These are phyloP conservation scores for Cunninghamia lanceolata DNA, from an alignment of 75 land plant genomes.

Conservation along the genomic window DNA sequence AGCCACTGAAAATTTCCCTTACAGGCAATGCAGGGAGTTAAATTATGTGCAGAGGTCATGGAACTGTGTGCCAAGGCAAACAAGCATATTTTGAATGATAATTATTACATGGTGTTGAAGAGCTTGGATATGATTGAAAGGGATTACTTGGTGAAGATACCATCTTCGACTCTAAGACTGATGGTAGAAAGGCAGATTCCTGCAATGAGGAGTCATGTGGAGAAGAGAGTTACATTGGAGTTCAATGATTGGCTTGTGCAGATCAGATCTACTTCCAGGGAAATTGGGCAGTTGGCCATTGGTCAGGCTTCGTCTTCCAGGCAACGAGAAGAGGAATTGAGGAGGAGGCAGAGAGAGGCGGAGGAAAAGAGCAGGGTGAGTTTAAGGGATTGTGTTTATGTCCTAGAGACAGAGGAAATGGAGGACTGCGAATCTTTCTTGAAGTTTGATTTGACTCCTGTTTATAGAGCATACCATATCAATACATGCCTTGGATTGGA, in stretches of 20 bases:
- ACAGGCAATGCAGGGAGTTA: slow-evolving; percentile 49
- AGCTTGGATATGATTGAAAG: slow-evolving; percentile 63
- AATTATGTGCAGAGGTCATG: slow-evolving; percentile 42
- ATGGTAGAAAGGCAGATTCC: slow-evolving; percentile 77
- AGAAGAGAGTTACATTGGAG: slow-evolving; percentile 66
- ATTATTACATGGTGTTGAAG: slow-evolving; percentile 81
- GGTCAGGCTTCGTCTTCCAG: slow-evolving; percentile 84
- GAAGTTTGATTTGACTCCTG: slow-evolving; percentile 76
- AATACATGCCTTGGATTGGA: slow-evolving; percentile 84
- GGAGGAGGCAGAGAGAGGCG: slow-evolving; percentile 78
- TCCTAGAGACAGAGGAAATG: slow-evolving; percentile 65
- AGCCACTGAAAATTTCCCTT: slow-evolving; percentile 20
- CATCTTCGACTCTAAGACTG: slow-evolving; percentile 51
- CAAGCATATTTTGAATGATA: slow-evolving; percentile 36
- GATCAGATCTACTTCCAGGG: slow-evolving; percentile 68
- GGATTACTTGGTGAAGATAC: slow-evolving; percentile 38
- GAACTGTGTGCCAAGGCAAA: slow-evolving; percentile 70
- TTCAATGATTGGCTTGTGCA: slow-evolving; percentile 95
- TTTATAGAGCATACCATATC: slow-evolving; percentile 91
- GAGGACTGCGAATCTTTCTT: slow-evolving; percentile 34
- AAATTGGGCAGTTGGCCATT: slow-evolving; percentile 89
- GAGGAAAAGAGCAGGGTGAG: slow-evolving; percentile 82
- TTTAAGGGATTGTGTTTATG: slow-evolving; percentile 65
- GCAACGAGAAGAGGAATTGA: slow-evolving; percentile 93
- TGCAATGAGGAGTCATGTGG: slow-evolving; percentile 58